A percentile compares a stretch with the other conserved stretches of the same genome.
phyloP scores from a whole-genome alignment of 1,284 basidiomycete genomes.

The Leccinum solheimii region DNA sequence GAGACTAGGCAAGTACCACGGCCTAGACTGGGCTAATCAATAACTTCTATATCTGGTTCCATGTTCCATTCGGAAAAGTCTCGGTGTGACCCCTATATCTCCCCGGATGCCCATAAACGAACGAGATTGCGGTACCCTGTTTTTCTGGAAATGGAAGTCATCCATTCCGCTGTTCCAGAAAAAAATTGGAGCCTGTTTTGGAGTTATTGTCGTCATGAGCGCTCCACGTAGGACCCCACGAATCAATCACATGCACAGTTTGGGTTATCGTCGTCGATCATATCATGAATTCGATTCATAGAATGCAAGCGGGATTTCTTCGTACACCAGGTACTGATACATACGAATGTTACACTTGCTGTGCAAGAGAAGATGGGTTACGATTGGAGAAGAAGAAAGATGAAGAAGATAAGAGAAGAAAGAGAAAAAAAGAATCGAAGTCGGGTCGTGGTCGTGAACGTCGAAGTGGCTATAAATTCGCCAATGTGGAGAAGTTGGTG shows the following conservation, averaged over 20 bases:
- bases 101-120: background rate
- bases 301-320: conserved; percentile 8
- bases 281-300: conserved; percentile 24
- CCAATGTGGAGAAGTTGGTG: conserved; percentile 21
- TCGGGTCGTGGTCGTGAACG: conserved; percentile 19
- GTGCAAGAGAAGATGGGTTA: background rate
- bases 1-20: background rate
- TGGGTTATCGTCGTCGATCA: conserved; percentile 7
- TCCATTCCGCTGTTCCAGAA: conserved; percentile 21
- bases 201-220: background rate
- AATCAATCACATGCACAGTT: conserved; percentile 17
- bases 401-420: conserved; percentile 2
- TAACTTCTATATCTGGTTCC: background rate
- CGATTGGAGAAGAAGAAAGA: background rate
- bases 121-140: background rate
- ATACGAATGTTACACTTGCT: conserved; percentile 17
- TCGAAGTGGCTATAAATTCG: conserved; percentile 24
- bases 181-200: background rate
- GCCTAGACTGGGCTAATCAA: background rate
- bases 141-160: conserved; percentile 7
- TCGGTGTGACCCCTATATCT: background rate
- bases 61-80: background rate
- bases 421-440: conserved; percentile 17
- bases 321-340: conserved; percentile 45
- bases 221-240: background rate